Evolutionary conservation across 2,329 filamentous ascomycete genomes (phyloP).

Genomic region (Dryadomyces quercivorus): DNA sequence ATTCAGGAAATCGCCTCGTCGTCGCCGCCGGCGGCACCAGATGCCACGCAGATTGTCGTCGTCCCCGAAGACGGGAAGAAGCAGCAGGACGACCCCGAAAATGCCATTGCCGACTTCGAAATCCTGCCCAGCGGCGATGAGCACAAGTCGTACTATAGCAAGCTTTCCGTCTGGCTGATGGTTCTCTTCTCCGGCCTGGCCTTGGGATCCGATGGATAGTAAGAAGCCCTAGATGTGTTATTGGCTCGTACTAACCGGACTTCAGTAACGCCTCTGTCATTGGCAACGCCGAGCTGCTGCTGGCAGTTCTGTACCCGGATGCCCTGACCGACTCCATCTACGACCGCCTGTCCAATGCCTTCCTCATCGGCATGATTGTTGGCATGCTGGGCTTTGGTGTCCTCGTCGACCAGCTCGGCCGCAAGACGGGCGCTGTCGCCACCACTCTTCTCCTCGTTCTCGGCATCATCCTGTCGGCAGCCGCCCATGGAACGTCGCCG

Average conservation of each 20-base stretch:
- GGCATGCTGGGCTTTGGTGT: constrained; percentile 43
- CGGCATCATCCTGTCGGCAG: constrained; percentile 33
- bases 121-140: background rate
- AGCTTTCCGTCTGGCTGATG: constrained; percentile 28
- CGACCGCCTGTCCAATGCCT: constrained; percentile 40
- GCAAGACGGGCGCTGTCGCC: constrained; percentile 32
- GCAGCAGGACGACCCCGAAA: background rate
- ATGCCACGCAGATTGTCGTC: too few species aligned
- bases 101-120: background rate
- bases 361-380: constrained; percentile 41
- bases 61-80: background rate
- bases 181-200: constrained; percentile 32
- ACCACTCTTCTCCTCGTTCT: constrained; percentile 30
- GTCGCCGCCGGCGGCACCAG: too few species aligned
- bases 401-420: constrained; percentile 36
- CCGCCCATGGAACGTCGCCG: constrained; percentile 24
- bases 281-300: constrained; percentile 29
- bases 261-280: constrained; percentile 29
- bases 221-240: constrained; percentile 8
- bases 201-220: constrained; percentile 32
- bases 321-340: constrained; percentile 30
- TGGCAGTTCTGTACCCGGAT: constrained; percentile 29
- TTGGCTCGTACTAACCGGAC: background rate
- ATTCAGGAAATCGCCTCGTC: too few species aligned
- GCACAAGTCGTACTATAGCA: constrained; percentile 21